Evolutionary conservation across 495 filamentous ascomycete genomes (phyloP), one percentile per base, ranked within the genome.

Genomic region (Bryoglossum gracile): DNA sequence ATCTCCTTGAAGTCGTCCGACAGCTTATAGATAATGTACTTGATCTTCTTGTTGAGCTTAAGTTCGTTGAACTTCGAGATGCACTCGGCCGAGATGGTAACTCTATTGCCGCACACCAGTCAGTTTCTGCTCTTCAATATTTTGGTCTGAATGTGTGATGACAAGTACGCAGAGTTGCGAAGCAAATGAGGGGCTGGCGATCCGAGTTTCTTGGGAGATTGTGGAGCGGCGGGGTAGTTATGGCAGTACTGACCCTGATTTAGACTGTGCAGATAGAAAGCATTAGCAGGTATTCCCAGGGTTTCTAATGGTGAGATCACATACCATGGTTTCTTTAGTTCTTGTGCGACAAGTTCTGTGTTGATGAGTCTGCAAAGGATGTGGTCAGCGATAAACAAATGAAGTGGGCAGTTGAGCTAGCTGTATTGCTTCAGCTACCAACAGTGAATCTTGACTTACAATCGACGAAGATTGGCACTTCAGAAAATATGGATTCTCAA

Each of bases 21-120:
- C 62, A 98, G 83, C 77, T 95, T 95, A 85, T 82, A 97, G 81
- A 98, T 86, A 73, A 98, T 84, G 74, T 80, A 98, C 73, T 94
- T 95, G 74, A 80, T 72, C 68, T 82, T 82, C 67, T 89, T 88
- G 72, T 74, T 80, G 58, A 90, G 78, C 77, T 94, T 94, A 52
- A 98, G 83, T 46, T 95, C 81, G 65, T 95, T 90, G 81, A 87
- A 97, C 52, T 73, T 70, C 43, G 66, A 65, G 68, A 94, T 73
- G 80, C 90, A 95, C 28, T 95, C 86, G 59, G 80, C 76, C 50
- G 72, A 63, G 54, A 97, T 78, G 47, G 78, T 72, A 57, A 92
- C 89, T 73, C 91, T 95, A 62, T 40, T 36, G 2, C n/a, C 10
- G 11, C 3, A 24, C 22, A 23, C 25, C 16, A 19, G 44, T 53